phyloP scores from a whole-genome alignment of 352 stramenopile species.

The Phytophthora palmivora region DNA sequence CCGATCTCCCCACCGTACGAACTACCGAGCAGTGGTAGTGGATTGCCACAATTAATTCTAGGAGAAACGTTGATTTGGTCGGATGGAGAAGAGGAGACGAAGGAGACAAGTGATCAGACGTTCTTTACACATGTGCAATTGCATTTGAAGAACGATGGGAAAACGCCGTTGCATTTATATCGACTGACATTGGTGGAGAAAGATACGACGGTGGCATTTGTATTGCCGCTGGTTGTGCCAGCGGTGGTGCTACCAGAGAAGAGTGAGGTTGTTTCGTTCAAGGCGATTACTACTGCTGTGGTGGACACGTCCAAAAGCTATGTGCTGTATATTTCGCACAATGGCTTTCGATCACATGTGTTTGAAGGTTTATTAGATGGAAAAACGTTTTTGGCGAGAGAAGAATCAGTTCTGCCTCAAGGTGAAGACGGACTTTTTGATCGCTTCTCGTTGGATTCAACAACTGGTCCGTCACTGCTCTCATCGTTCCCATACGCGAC shows the following conservation, averaged over 20 bases:
- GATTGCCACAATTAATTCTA: slow-evolving; percentile 51
- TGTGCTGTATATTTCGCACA: slow-evolving; percentile 70
- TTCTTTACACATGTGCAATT: slow-evolving; percentile 49
- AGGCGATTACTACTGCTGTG: slow-evolving; percentile 30
- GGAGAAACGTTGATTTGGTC: slow-evolving; percentile 45
- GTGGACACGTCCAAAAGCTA: slow-evolving; percentile 44
- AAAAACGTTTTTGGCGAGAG: slow-evolving; percentile 45
- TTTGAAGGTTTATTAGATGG: slow-evolving; percentile 55
- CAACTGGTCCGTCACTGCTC: slow-evolving; percentile 37
- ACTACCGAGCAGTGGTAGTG: slow-evolving; percentile 46
- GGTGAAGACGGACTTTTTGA: slow-evolving; percentile 42
- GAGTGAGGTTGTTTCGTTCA: slow-evolving; percentile 38
- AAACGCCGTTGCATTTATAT: slow-evolving; percentile 60
- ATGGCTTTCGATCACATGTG: slow-evolving; percentile 56
- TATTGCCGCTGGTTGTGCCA: slow-evolving; percentile 40
- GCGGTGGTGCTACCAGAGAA: slow-evolving; percentile 40
- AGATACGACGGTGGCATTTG: slow-evolving; percentile 19
- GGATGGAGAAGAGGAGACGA: slow-evolving; percentile 25
- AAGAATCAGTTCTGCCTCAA: slow-evolving; percentile 36
- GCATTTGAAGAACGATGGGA: slow-evolving; percentile 46
- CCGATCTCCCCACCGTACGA: slow-evolving; percentile 43
- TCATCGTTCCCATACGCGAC: slow-evolving; percentile 51
- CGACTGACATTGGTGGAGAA: slow-evolving; percentile 40
- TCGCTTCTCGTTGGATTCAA: slow-evolving; percentile 38
- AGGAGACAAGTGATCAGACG: slow-evolving; percentile 9